Evolutionary conservation across 2,329 filamentous ascomycete genomes (phyloP).

Genomic region (Cryphonectria parasitica): DNA sequence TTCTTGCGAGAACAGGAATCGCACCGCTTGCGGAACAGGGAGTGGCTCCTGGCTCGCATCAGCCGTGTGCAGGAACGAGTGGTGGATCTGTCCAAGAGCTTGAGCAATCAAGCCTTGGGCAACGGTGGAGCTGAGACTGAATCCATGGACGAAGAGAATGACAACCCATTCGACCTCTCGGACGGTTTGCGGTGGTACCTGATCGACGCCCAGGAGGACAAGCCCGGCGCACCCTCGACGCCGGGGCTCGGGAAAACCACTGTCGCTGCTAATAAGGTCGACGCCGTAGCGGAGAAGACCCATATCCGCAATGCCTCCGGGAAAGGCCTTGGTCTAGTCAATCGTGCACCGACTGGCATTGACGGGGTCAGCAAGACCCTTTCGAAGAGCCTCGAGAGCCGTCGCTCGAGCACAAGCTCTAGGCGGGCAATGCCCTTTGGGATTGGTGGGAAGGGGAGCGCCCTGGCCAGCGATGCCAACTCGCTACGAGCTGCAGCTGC

Average conservation of each 20-base stretch:
- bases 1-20: constrained; percentile 92
- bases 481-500: constrained; percentile 55
- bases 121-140: constrained; percentile 50
- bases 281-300: constrained; percentile 75
- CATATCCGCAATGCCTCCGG: constrained; percentile 46
- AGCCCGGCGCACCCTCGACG: constrained; percentile 86
- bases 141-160: constrained; percentile 72
- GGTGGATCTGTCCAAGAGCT: constrained; percentile 84
- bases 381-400: constrained; percentile 87
- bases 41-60: constrained; percentile 97
- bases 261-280: constrained; percentile 83
- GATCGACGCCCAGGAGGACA: constrained; percentile 91
- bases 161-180: constrained; percentile 95
- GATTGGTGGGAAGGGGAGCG: constrained; percentile 53
- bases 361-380: constrained; percentile 77
- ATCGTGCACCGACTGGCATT: constrained; percentile 56
- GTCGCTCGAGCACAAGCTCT: constrained; percentile 84
- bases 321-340: constrained; percentile 44
- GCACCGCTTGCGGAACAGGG: constrained; percentile 80
- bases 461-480: constrained; percentile 62
- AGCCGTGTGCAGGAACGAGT: constrained; percentile 89
- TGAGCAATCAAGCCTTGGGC: constrained; percentile 49
- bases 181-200: constrained; percentile 97
- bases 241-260: constrained; percentile 91
- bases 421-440: constrained; percentile 71